Evolutionary conservation across 2,329 filamentous ascomycete genomes (phyloP), one percentile per base, ranked within the genome.

Genomic region (Diaporthe ilicicola): DNA sequence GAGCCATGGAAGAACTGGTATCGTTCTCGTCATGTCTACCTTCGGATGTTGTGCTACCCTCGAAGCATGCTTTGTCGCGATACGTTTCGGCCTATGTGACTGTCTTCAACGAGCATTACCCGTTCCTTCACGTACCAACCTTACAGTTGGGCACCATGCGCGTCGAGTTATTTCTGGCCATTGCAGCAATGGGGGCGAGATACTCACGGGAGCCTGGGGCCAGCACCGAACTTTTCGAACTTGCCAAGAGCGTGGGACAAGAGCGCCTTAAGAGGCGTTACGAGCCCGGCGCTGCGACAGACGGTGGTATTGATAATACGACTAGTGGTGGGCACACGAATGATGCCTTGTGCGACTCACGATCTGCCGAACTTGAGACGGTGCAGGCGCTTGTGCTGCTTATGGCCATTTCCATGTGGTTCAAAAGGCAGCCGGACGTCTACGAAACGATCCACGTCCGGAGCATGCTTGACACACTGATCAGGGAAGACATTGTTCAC

Each of bases 71-170:
- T n/a, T 53, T 53, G 50, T 53, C 50, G 8, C 50, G 50, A 53
- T 53, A 53, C 27, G 2, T n/a, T 27, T 32, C 50, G 17, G 50
- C 27, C 0, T 53, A 53, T 12, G 50, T 53, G 8, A 19, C 13
- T n/a, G 50, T 53, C 24, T 53, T 53, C 27, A 53, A 53, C 50
- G 27, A 53, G 32, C 50, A 53, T 53, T 53, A 53, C 50, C 50
- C 50, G n/a, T 53, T 53, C 22, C 50, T 53, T 53, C 50, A 53
- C 27, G 32, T 53, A 53, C 50, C 50, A 32, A 53, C 50, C 50
- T 53, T 53, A 10, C 15, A 32, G 24, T 3, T 53, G 19, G 50
- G 50, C 15, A 53, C 15, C 2, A 32, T 53, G 50, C 50, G 50
- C 8, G 50, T 53, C 50, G 50, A 53, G 27, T 4, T 53, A 12